Evolutionary conservation across 441 rosid genomes (phyloP), one percentile per base, ranked within the genome.

Genomic region (Pelargonium cotyledonis): DNA sequence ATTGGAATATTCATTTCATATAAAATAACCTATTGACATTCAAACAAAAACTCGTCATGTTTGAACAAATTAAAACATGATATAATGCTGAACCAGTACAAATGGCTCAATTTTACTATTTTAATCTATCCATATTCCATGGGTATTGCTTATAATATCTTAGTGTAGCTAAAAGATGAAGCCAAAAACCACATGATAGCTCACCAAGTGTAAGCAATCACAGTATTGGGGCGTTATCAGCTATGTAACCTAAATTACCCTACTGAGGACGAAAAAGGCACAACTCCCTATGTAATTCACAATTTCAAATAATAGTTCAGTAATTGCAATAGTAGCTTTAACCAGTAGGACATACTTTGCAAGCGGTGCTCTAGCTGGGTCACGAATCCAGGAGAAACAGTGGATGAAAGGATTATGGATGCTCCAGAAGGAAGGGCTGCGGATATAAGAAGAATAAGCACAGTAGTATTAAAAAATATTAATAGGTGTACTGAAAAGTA

Each of bases 321-420:
- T 19, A 18, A 5, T 57, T 19, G 21, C 63, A 57, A 62, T 14
- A 63, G n/a, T 69, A 49, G 7, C n/a, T 40, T 58, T 18, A 26
- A 69, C 63, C 58, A 55, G 15, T 46, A 74, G 65, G 70, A 76
- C 91, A 66, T 89, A 95, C 99, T 77, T 79, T 77, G 85, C 65
- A 95, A 77, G 18, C 95, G 96, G 57, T 68, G 83, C 76, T 87
- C 92, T 66, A 95, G 88, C 70, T 88, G 92, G 80, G 73, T 76
- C 77, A 88, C 88, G 26, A 84, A 91, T 68, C 83, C 89, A 16
- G 96, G 97, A 80, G 97, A 91, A 63, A 95, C 97, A 6, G 99
- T 95, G 75, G 99, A 95, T 69, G 96, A 84, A 76, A 95, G 88
- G 72, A 95, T 75, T 70, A 95, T 69, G 70, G 91, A 76, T 77